Percentiles rank a stretch among this genome's conserved stretches.
These are phyloP conservation scores for Ceratocystis cacaofunesta DNA, from an alignment of 2,329 filamentous ascomycete genomes.

Conservation along the genomic window DNA sequence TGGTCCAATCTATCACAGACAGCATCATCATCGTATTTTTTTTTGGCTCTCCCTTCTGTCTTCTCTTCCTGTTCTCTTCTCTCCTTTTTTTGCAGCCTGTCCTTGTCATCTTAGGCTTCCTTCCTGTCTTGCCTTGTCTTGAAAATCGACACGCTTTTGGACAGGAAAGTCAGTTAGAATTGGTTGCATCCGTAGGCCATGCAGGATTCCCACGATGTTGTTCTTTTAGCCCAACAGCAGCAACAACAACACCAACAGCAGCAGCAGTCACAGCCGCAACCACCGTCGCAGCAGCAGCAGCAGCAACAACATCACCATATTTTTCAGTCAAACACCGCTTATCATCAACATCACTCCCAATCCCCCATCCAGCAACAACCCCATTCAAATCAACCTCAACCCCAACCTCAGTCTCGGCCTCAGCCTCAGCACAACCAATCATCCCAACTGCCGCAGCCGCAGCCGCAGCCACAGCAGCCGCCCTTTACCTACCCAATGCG, in stretches of 20 bases:
- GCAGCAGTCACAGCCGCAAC: slow-evolving; percentile 19
- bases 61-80: background rate
- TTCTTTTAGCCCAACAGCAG: slow-evolving; percentile 15
- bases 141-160: background rate
- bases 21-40: background rate
- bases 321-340: background rate
- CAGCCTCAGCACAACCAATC: slow-evolving; percentile 24
- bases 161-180: background rate
- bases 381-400: slow-evolving; percentile 3
- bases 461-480: slow-evolving; percentile 40
- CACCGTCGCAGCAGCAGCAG: slow-evolving; percentile 18
- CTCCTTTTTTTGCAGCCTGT: background rate
- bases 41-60: background rate
- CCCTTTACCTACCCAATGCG: slow-evolving; percentile 72
- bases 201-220: slow-evolving; percentile 17
- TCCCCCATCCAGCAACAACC: background rate
- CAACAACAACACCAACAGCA: slow-evolving; percentile 20
- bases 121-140: background rate
- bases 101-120: background rate
- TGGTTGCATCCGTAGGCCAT: slow-evolving; percentile 10
- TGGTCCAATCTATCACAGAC: background rate
- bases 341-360: slow-evolving; percentile 8
- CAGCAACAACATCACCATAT: background rate
- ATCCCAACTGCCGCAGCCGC: slow-evolving; percentile 37
- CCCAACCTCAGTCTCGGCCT: slow-evolving; percentile 22